Base-by-base conservation (phyloP, 2,329 filamentous ascomycete genomes). In the Penicillium brasilianum region DNA sequence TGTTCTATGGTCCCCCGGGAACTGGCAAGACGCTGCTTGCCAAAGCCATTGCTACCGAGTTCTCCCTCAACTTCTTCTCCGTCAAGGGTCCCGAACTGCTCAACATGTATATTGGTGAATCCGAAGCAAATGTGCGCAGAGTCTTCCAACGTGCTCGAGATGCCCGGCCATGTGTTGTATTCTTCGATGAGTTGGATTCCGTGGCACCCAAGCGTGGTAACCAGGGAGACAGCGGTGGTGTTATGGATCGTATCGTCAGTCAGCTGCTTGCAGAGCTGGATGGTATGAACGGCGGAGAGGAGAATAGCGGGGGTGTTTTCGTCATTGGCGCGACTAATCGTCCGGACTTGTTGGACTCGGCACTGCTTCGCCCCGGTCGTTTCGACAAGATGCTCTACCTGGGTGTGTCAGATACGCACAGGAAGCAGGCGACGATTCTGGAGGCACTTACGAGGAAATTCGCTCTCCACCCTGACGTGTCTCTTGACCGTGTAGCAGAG, bases 61-160 rank as follows among this genome's bases (percentile, higher is more conserved):
- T 94, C 77, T 91, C 95, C 61, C 92, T 95, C 85, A 99, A 99
- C 83, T 99, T 99, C 84, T 98, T 99, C 79, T 99, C 95, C 30
- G 91, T 99, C 80, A 99, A 99, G 87, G 95, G 95, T 61, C 96
- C 95, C 43, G 95, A 99, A 79, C 85, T 99, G 74, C 88, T 99
- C 70, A 97, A 93, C 78, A 99, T 99, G 95, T 99, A 95, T 91
- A 98, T 99, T 77, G 95, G 95, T 89, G 95, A 99, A 83, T 99
- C 95, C 57, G 96, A 99, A 83, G 97, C 92, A 85, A 99, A 99
- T 81, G 98, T 99, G 66, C 91, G 95, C 74, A 94, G 98, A 77
- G 98, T 99, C 69, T 99, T 99, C 80, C 95, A 99, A 87, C 97
- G 97, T 85, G 95, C 95, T 66, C 92, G 95, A 72, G 95, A 95